Evolutionary conservation across 305 asterid species (phyloP), one percentile per base, ranked within the genome.

Genomic region (Fraxinus greggii): DNA sequence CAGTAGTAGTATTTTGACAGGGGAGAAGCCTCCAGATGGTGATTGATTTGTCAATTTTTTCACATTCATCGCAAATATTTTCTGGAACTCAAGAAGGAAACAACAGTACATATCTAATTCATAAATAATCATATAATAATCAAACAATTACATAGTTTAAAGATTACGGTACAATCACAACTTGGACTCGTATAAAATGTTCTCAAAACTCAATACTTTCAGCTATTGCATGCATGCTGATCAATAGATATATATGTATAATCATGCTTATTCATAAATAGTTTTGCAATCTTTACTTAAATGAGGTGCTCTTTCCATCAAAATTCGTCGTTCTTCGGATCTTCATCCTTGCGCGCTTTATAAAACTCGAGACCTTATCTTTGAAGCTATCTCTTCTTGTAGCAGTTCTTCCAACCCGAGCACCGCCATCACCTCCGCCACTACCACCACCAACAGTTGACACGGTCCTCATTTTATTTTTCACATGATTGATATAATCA

Each of bases 321-420:
- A 77, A 83, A 42, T 10, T 84, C 2, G 87, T 84, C 1, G 88
- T 80, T 1, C 80, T 87, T 72, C 89, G 84, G 38, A 88, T 83
- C 86, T 89, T 88, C 21, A 80, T 77, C 82, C 72, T 91, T 15
- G 92, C 87, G 8, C 83, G 87, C 40, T 86, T 67, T 76, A 92
- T 90, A 72, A 86, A 93, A 69, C 45, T 79, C 33, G 81, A 75
- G 17, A 88, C 80, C 83, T 82, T 89, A 54, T 91, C 93, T 38
- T 90, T 84, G 45, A 93, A 85, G 67, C 95, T 93, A 24, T 93
- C 97, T 38, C 90, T 88, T 81, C 90, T 88, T 21, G 85, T 56
- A 0, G 86, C 36, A 9, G 32, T 79, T 78, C 79, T 89, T 21
- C 29, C 79, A 48, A 26, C 21, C 7, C 17, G 72, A 29, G 23